These are phyloP conservation scores for Hypoxylon sp. DNA, from an alignment of 2,329 filamentous ascomycete species.

Conservation along the genomic window DNA sequence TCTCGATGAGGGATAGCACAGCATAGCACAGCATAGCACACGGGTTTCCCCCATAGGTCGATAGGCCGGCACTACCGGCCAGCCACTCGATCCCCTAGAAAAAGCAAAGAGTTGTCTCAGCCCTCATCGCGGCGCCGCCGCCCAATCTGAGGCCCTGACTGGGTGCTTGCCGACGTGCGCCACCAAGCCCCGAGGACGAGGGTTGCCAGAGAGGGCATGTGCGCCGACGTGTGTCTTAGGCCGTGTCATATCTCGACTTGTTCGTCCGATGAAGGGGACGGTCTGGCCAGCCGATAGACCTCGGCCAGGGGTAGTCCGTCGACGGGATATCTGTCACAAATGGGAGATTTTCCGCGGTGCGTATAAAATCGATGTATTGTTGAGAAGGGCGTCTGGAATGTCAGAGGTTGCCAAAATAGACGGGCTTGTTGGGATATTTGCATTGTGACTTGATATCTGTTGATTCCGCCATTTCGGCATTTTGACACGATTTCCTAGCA, in stretches of 20 bases:
- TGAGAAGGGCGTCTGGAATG: not conserved
- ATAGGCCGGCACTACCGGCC: not conserved
- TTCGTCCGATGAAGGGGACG: not conserved
- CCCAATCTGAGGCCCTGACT: not conserved
- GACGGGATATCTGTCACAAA: no score
- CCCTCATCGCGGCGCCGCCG: constrained; percentile 15
- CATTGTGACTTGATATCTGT: no score
- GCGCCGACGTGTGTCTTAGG: not conserved
- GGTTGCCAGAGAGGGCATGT: not conserved
- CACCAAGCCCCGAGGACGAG: not conserved
- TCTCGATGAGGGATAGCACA: no score
- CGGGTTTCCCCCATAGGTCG: not conserved
- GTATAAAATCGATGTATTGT: not conserved
- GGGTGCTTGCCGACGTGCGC: not conserved
- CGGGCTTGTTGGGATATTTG: not conserved
- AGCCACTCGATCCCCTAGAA: not conserved
- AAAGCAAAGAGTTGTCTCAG: constrained; percentile 13
- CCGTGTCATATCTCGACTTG: not conserved
- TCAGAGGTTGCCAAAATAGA: not conserved
- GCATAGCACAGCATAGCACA: not conserved
- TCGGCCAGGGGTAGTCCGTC: not conserved
- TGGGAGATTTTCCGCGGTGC: not conserved
- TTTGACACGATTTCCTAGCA: no score
- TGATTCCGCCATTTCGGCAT: not conserved
- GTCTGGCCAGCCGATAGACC: not conserved